Evolutionary conservation across 2,329 filamentous ascomycete species (phyloP), one percentile per base, ranked within the genome.

Genomic region (Cylindrodendrum hubeiense): DNA sequence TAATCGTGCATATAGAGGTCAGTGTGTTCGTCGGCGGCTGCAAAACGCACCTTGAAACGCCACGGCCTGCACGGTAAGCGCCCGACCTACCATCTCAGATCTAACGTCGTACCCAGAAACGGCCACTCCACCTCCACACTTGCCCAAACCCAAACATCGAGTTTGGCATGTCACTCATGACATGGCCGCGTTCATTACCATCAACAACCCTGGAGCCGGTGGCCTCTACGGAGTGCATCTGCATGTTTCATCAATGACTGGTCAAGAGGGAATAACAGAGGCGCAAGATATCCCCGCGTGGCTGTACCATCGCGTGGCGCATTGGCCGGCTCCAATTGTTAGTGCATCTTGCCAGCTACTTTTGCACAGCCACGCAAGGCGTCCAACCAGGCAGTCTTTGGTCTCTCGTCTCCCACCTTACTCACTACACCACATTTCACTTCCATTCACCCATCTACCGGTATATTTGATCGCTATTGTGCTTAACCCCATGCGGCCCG

Each of bases 341-440:
- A 39, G 53, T 9, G 6, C 24, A 30, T 12, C 24, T 24, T 10
- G 22, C 13, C 33, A 17, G 37, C 46, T 49, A 54, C 19, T 26
- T 55, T 59, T 65, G 57, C 65, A 39, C 37, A 39, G 62, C 65
- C 62, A 67, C 65, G 50, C 65, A 60, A 67, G 65, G 65, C 66
- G 33, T 44, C 63, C 54, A 56, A 54, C 34, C 49, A 62, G 62
- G 61, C 62, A 22, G 10, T 43, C 21, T 50, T 15, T 28, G 12
- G 22, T 22, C 33, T 22, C 24, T 28, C 24, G n/a, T 19, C 44
- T n/a, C 19, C 44, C 22, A 15, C 21, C 22, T 15, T 22, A 24
- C 9, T 21, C 43, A 46, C 21, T 41, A 13, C 41, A 26, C 54
- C 43, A 34, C 24, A 49, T 44, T 47, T 22, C 28, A 37, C 30